Base-by-base conservation (phyloP, 148 eudicot genomes). In the Linanthus parryae region DNA sequence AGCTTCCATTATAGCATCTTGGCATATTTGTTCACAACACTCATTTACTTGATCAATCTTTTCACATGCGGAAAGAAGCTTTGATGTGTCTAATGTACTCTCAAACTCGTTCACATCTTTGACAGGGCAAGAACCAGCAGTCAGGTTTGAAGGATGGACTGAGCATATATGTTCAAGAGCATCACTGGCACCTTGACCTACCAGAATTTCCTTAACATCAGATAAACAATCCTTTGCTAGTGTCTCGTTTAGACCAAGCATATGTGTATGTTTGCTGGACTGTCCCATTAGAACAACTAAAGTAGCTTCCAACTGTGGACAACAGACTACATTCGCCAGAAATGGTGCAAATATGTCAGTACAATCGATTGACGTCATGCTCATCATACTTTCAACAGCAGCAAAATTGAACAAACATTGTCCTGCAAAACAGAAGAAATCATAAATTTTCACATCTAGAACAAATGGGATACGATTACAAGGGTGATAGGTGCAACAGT, bases 261-360 rank as follows among this genome's bases (percentile, higher is more conserved):
- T 31, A 18, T 56, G 56, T 2, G 85, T 79, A 8, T 65, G 8
- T 67, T 75, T 92, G 59, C 98, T 87, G 25, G 85, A 92, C 48
- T 87, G 96, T 24, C 98, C 98, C 29, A 84, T 51, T 18, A 92
- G 90, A 61, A 87, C 65, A 5, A 70, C 73, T 47, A 92, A 63
- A 22, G 83, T 87, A 58, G 96, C 85, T 52, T 87, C 96, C 53
- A 92, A 67, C 59, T 92, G 96, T 0, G 98, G 98, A 65, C 98
- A 92, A 55, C 98, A 92, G 48, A 92, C 75, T 14, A 87, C 95
- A 59, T 92, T 92, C 17, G 96, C 98, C 7, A 92, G 69, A 55
- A 59, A 65, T 37, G 82, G 81, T 0, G 96, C 96, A 52, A 87
- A 77, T 24, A 65, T 52, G 15, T 83, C 68, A 43, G 75, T 67